Base-by-base conservation (phyloP, 2,329 filamentous ascomycete species). In the Tolypocladium endophyticum region DNA sequence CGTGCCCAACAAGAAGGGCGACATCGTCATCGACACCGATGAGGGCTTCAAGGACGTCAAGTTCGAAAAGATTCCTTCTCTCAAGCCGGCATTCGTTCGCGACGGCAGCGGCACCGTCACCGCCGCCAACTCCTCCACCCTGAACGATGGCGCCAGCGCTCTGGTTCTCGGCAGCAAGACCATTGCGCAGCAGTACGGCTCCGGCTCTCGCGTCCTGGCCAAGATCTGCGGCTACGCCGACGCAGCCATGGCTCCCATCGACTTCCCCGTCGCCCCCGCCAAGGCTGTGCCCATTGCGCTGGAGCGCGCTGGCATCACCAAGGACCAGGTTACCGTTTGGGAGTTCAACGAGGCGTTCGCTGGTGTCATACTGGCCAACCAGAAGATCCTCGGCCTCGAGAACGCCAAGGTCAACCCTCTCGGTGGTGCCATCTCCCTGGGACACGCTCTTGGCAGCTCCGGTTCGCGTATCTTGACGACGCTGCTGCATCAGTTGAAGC, bases 331-430 rank as follows among this genome's bases (percentile, higher is more conserved):
- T 54, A 87, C 93, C 6, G 79, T 97, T 28, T 97, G 94, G 93
- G 94, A 97, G 73, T 96, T 99, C 75, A 99, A 99, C 74, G 94
- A 99, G 77, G 94, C 94, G 0, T 99, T 99, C 71, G 93, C 94
- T 35, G 90, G 90, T 5, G 92, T 97, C 36, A 94, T 97, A 74
- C 92, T 94, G 72, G 92, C 93, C 50, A 97, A 97, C 70, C 88
- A 90, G 69, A 92, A 96, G 87, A 92, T 95, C 63, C 83, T 96
- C 39, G 90, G 88, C 52, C 83, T 97, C 2, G 83, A 92, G 64
- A 81, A 83, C 55, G 90, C 90, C 47, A 87, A 85, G 41, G 90
- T 97, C 52, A 97, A 97, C 74, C 88, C 88, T 55, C 81, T 95
- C 2, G 93, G 93, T 59, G 93, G 93, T 62, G 93, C 93, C 56